These are phyloP conservation scores for Themeda triandra DNA, from an alignment of 176 grass and related monocot species.

Conservation along the genomic window DNA sequence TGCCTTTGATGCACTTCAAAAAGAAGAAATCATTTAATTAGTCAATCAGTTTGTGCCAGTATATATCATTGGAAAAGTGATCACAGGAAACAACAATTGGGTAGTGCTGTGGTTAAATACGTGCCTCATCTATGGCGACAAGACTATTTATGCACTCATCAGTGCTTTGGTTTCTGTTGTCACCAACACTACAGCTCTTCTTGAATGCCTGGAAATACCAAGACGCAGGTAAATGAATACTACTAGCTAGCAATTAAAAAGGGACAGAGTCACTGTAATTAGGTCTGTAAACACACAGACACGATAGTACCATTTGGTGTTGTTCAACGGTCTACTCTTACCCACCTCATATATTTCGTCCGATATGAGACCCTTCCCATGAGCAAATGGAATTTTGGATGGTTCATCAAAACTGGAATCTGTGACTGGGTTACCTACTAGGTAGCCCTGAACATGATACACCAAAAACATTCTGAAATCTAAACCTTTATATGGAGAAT, in stretches of 20 bases:
- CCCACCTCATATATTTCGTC: conserved; percentile 68
- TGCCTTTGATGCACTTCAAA: conserved; percentile 35
- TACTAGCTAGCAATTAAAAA: neutral
- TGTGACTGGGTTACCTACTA: conserved; percentile 59
- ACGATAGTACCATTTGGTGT: neutral
- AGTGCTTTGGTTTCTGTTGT: neutral
- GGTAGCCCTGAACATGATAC: conserved; percentile 46
- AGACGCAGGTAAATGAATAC: neutral
- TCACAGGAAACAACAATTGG: conserved; percentile 31
- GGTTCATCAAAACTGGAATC: conserved; percentile 36
- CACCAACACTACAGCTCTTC: conserved; percentile 19
- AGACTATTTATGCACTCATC: conserved; percentile 31
- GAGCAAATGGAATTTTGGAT: conserved; percentile 45
- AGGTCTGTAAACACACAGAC: no score
- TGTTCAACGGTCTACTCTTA: conserved; percentile 1
- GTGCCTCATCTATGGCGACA: conserved; percentile 37
- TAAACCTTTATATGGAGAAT: neutral
- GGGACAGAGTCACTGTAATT: neutral
- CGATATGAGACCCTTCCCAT: conserved; percentile 66
- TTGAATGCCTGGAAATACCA: conserved; percentile 21
- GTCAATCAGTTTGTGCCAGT: conserved; percentile 12
- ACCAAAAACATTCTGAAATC: neutral
- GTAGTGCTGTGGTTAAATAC: neutral
- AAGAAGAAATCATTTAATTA: neutral
- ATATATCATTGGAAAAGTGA: conserved; percentile 35